Conservation (phyloP, 257 asterid genomes). For the Solanum pinnatisectum region DNA sequence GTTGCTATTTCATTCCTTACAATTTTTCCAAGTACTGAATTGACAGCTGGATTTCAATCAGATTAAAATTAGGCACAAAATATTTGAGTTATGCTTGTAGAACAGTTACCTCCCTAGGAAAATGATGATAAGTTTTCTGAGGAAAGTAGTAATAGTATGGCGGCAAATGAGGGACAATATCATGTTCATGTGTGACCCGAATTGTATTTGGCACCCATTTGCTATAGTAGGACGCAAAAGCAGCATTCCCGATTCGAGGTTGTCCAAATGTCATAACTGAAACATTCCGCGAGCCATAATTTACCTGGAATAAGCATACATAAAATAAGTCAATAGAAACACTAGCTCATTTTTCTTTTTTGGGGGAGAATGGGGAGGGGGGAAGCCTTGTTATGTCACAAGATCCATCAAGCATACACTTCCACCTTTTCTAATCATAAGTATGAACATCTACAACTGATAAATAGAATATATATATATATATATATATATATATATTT, state of each 20-base stretch:
- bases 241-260: slow-evolving; percentile 92
- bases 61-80: neutral
- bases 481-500: too few species aligned
- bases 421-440: neutral
- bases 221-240: slow-evolving; percentile 62
- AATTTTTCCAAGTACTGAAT: neutral
- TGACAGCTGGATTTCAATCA: neutral
- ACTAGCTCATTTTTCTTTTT: neutral
- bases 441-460: neutral
- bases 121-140: slow-evolving; percentile 83
- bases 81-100: neutral
- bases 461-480: too few species aligned
- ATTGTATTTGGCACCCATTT: slow-evolving; percentile 62
- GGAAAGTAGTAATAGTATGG: slow-evolving; percentile 67
- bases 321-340: neutral
- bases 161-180: slow-evolving; percentile 97
- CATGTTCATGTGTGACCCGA: slow-evolving; percentile 79
- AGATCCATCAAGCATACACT: neutral
- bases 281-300: slow-evolving; percentile 45
- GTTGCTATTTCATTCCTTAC: neutral
- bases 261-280: slow-evolving; percentile 93
- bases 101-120: slow-evolving; percentile 76
- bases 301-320: slow-evolving; percentile 40
- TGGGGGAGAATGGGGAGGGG: neutral
- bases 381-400: neutral